phyloP scores from a whole-genome alignment of 768 basidiomycete genomes.

The Hemileccinum rubropunctum region DNA sequence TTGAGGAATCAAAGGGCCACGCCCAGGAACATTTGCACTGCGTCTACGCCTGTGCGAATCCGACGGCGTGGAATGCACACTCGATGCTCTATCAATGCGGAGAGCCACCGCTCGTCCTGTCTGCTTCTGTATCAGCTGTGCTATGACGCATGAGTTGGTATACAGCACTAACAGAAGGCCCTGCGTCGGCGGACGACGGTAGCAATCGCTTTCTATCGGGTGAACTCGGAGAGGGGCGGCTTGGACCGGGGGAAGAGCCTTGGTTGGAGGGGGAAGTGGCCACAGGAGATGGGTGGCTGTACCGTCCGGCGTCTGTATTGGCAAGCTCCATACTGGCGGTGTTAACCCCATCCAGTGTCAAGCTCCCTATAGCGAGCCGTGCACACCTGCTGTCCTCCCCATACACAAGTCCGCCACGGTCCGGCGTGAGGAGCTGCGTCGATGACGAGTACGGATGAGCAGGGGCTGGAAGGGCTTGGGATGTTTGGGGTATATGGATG shows the following conservation, averaged over 20 bases:
- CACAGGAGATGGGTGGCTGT: slow-evolving; percentile 26
- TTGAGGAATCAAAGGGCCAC: slow-evolving; percentile 26
- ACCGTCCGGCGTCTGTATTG: background rate
- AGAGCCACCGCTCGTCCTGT: slow-evolving; percentile 16
- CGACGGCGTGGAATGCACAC: slow-evolving; percentile 11
- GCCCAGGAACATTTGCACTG: slow-evolving; percentile 5
- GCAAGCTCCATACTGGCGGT: slow-evolving; percentile 8
- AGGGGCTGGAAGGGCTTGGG: background rate
- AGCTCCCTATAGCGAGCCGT: background rate
- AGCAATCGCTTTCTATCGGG: slow-evolving; percentile 18
- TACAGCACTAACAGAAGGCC: slow-evolving; percentile 13
- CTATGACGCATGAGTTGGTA: background rate
- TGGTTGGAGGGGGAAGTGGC: slow-evolving; percentile 6
- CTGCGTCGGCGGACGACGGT: slow-evolving; percentile 9
- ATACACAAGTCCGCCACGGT: background rate
- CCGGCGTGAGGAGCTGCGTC: background rate
- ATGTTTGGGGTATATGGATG: background rate
- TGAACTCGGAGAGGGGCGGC: slow-evolving; percentile 13
- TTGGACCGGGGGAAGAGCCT: slow-evolving; percentile 7
- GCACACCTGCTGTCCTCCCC: background rate
- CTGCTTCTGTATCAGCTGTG: slow-evolving; percentile 20
- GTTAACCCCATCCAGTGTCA: background rate
- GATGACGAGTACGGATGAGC: background rate
- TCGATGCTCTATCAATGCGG: slow-evolving; percentile 11
- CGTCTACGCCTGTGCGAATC: slow-evolving; percentile 3